Evolutionary conservation across 164 flowering plant species (phyloP), one percentile per base, ranked within the genome.

Genomic region (Buxus sempervirens): DNA sequence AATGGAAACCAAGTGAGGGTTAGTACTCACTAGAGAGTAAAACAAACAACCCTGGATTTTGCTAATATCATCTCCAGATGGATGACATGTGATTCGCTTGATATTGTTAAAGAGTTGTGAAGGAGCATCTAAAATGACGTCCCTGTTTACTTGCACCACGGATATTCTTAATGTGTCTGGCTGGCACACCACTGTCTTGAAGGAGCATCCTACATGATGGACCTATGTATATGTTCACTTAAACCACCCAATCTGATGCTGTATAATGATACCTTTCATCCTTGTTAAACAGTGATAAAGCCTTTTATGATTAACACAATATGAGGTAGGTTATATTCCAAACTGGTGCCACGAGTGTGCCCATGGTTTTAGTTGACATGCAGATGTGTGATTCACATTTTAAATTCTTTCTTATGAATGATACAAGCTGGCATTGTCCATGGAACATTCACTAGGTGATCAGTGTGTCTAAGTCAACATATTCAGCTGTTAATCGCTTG

Each of bases 401-500:
- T 45, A 45, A 45, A 4, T 10, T 45, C 5, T 45, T 45, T 45
- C 51, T 10, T 10, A 45, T 45, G 18, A 45, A 45, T 45, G 51
- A 12, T 45, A 45, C 5, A 10, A 45, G 18, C 18, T 45, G 18
- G 51, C 51, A 10, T 55, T 55, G n/a, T 55, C 58, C 58, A 51
- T 9, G 58, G 58, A 28, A n/a, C 13, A n/a, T 19, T 14, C 58
- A 38, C 42, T 41, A 22, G 24, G 16, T 20, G 41, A 25, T 24
- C 56, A 25, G 25, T 22, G 24, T 25, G 20, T 10, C 21, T 27
- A 55, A 49, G 42, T 21, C 24, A 7, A 38, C 53, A 36, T 38
- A 19, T 49, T 62, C 41, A 15, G 58, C 0, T 55, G 58, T n/a
- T 24, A n/a, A 64, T 69, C 28, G 24, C 55, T 64, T 73, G 7